These are phyloP conservation scores for Moniliella sp. DNA, from an alignment of 1,284 basidiomycete genomes.

Conservation along the genomic window DNA sequence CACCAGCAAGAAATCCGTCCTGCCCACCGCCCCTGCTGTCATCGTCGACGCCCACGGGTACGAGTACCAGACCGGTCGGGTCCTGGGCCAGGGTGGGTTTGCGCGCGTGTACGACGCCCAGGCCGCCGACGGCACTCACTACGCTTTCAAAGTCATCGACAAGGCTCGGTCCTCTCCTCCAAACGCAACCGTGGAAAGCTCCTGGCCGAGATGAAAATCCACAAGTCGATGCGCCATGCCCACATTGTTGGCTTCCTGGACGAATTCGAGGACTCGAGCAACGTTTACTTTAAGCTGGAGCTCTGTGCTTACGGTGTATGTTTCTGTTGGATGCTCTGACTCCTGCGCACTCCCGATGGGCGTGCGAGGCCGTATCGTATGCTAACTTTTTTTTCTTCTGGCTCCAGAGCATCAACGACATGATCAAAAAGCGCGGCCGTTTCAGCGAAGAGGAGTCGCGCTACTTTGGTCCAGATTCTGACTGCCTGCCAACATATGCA, in stretches of 20 bases:
- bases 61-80: slow-evolving; percentile 13
- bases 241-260: slow-evolving; percentile 81
- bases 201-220: slow-evolving; percentile 95
- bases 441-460: slow-evolving; percentile 81
- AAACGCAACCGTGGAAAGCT: slow-evolving; percentile 40
- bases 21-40: slow-evolving; percentile 20
- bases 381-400: neutral
- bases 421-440: slow-evolving; percentile 63
- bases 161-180: slow-evolving; percentile 34
- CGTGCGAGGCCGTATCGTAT: too few relatives aligned
- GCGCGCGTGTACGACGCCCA: slow-evolving; percentile 30
- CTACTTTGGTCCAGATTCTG: slow-evolving; percentile 79
- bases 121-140: slow-evolving; percentile 21
- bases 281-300: slow-evolving; percentile 92
- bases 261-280: slow-evolving; percentile 81
- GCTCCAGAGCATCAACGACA: slow-evolving; percentile 54
- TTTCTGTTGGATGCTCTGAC: slow-evolving; percentile 3
- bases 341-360: neutral
- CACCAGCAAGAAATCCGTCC: slow-evolving; percentile 10
- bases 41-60: slow-evolving; percentile 19
- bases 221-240: slow-evolving; percentile 68
- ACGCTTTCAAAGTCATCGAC: slow-evolving; percentile 37
- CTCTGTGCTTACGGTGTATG: slow-evolving; percentile 60
- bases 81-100: slow-evolving; percentile 33
- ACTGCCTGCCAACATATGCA: slow-evolving; percentile 95